Conservation (phyloP, 2,329 filamentous ascomycete genomes). For the Cladosporium sp. region DNA sequence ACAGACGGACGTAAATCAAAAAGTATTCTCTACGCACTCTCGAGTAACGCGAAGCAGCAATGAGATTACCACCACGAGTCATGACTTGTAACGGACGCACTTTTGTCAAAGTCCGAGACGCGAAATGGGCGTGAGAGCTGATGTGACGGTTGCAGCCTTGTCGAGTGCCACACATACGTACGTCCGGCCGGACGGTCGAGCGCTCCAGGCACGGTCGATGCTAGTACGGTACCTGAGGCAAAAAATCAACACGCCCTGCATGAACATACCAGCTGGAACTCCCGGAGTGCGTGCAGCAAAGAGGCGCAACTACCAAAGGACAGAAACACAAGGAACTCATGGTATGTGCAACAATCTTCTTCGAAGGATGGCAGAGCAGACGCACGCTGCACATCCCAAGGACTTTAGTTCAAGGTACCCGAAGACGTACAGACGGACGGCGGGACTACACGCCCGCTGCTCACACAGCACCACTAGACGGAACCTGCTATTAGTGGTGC, state of each 20-base stretch:
- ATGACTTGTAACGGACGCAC: not conserved
- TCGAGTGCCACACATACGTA: not conserved
- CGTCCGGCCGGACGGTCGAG: not conserved
- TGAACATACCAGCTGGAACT: not conserved
- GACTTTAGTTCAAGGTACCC: constrained; percentile 6
- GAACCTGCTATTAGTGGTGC: not conserved
- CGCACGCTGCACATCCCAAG: not conserved
- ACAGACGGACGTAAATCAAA: not conserved
- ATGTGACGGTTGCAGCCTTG: not conserved
- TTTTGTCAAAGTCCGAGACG: not conserved
- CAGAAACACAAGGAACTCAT: not conserved
- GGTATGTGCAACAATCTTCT: not conserved
- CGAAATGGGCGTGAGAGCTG: not conserved
- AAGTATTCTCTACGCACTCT: not conserved
- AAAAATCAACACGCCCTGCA: constrained; percentile 2
- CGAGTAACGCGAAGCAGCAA: not conserved
- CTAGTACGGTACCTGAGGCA: not conserved
- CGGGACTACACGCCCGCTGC: not conserved
- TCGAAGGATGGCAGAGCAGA: not conserved
- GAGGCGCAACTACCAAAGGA: not conserved
- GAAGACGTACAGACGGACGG: not conserved
- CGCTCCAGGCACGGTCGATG: not conserved
- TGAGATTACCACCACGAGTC: not conserved
- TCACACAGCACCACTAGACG: not conserved
- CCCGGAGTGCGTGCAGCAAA: not conserved